Conservation (phyloP, 352 stramenopile species). For the Pythium grandisporangium region DNA sequence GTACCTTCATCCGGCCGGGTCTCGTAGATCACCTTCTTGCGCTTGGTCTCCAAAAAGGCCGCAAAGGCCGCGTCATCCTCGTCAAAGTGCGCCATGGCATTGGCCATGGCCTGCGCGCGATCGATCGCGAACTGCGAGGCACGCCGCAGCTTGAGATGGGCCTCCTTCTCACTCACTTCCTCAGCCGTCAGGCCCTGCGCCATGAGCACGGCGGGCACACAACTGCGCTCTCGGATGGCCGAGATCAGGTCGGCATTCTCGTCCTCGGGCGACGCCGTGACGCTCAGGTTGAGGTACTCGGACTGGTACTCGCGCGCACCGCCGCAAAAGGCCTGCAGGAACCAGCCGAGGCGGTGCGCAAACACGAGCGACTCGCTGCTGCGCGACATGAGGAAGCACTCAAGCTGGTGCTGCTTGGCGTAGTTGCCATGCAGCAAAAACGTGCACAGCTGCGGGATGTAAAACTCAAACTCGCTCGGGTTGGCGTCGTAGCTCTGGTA, state of each 20-base stretch:
- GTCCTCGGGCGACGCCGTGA: conserved; percentile 37
- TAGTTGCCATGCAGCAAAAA: conserved; percentile 82
- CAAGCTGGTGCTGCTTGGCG: conserved; percentile 69
- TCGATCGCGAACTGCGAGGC: conserved; percentile 55
- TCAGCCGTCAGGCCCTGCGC: conserved; percentile 58
- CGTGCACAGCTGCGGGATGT: conserved; percentile 85
- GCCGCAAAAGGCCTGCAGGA: conserved; percentile 80
- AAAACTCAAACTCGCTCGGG: conserved; percentile 78
- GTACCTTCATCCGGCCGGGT: conserved; percentile 51
- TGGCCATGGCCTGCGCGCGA: conserved; percentile 19
- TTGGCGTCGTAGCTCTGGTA: conserved; percentile 62
- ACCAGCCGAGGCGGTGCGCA: conserved; percentile 80
- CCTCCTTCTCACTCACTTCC: conserved; percentile 44
- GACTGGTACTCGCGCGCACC: conserved; percentile 52
- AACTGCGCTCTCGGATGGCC: conserved; percentile 54
- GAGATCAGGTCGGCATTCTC: conserved; percentile 55
- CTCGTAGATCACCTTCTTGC: conserved; percentile 41
- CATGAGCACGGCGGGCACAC: conserved; percentile 66
- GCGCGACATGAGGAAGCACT: conserved; percentile 82
- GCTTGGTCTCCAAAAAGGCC: conserved; percentile 35
- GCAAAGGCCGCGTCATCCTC: conserved; percentile 48
- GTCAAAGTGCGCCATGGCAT: conserved; percentile 12
- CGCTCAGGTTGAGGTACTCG: conserved; percentile 74
- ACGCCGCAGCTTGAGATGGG: conserved; percentile 40
- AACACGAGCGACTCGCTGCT: conserved; percentile 78